Evolutionary conservation across 441 rosid genomes (phyloP).

Genomic region (Erodium texanum): DNA sequence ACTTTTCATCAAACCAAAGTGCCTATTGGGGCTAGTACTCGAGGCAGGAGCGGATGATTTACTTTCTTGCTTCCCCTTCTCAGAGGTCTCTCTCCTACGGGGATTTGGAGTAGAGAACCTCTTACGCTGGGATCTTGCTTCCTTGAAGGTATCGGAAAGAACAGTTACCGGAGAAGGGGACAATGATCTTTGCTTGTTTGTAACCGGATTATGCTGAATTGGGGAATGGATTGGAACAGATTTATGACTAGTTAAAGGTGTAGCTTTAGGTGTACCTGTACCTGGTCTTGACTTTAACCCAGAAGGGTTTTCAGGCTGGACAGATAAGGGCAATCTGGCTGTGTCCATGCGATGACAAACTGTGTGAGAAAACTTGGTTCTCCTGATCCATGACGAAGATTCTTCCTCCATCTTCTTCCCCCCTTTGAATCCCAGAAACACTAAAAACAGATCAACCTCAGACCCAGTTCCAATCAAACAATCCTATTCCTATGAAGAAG

Average conservation of each 20-base stretch:
- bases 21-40: constrained; percentile 41
- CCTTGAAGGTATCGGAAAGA: constrained; percentile 68
- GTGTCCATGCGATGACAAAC: constrained; percentile 65
- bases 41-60: constrained; percentile 31
- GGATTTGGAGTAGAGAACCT: constrained; percentile 82
- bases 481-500: too few relatives aligned
- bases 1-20: constrained; percentile 44
- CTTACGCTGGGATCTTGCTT: constrained; percentile 65
- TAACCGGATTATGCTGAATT: constrained; percentile 36
- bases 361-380: constrained; percentile 82
- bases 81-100: constrained; percentile 33
- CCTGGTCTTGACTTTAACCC: constrained; percentile 41
- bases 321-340: constrained; percentile 39
- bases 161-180: constrained; percentile 61
- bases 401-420: constrained; percentile 53
- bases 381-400: constrained; percentile 74
- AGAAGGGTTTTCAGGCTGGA: constrained; percentile 29
- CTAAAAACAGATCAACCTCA: background rate
- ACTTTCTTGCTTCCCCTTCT: constrained; percentile 30
- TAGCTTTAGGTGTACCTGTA: constrained; percentile 17
- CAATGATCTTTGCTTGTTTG: constrained; percentile 61
- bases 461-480: background rate
- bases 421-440: background rate
- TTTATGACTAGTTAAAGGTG: constrained; percentile 19
- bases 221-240: background rate